phyloP scores from a whole-genome alignment of 306 rosid genomes.

The Cajanus cajan region DNA sequence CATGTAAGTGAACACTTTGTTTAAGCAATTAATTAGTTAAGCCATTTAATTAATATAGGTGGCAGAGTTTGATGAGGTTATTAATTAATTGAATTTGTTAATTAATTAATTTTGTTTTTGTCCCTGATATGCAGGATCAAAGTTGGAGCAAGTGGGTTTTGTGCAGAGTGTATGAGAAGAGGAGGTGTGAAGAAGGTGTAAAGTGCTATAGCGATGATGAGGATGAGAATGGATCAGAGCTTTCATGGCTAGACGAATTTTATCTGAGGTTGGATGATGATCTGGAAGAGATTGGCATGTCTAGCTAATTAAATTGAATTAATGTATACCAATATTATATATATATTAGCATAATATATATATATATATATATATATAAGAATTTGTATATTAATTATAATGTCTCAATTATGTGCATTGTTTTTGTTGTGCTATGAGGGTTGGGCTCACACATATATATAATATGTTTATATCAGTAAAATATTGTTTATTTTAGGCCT shows the following conservation, averaged over 20 bases:
- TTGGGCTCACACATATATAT: no score
- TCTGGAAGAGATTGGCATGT: conserved; percentile 27
- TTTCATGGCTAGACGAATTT: conserved; percentile 46
- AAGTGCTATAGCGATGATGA: conserved; percentile 25
- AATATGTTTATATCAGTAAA: no score
- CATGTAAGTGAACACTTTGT: conserved; percentile 14
- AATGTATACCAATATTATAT: neutral
- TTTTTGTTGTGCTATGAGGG: no score
- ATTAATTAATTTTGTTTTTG: neutral
- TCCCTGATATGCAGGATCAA: conserved; percentile 24
- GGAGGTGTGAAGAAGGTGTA: neutral
- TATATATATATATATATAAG: neutral
- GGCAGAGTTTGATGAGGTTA: neutral
- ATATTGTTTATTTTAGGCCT: no score
- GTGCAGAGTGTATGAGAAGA: conserved; percentile 50
- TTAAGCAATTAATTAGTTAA: neutral
- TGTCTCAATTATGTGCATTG: neutral
- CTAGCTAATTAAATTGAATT: neutral
- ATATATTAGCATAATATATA: no score
- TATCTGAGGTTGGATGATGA: conserved; percentile 39
- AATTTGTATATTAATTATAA: neutral
- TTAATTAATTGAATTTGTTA: neutral
- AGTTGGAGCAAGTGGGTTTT: conserved; percentile 39
- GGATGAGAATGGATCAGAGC: conserved; percentile 45
- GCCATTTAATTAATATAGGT: neutral